Base-by-base conservation (phyloP, 1,284 basidiomycete species). In the Vanrija sp. region DNA sequence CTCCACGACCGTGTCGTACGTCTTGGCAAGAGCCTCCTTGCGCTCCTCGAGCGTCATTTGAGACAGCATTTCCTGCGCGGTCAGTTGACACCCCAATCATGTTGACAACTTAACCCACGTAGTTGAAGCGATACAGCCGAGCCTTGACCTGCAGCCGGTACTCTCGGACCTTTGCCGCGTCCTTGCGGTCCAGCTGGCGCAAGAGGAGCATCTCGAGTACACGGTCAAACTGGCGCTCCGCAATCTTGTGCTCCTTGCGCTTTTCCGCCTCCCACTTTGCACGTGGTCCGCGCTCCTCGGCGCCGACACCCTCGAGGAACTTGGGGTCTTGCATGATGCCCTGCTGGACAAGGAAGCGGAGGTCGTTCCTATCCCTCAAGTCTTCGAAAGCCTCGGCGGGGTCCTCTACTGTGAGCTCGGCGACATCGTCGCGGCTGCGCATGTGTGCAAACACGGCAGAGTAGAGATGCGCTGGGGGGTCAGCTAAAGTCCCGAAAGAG, bases 331-430 rank as follows among this genome's bases (percentile, higher is more conserved):
- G 65, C 19, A 57, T 51, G 16, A 72, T 53, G 9, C 71, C 65
- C 28, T 67, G 55, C 39, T 68, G 60, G 28, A 72, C 65, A 16
- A 98, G 80, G 81, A 89, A 87, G 58, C 83, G 80, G 25, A 98
- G 81, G 73, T 98, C 96, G 67, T 89, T 89, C 48, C 89, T 86
- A 77, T 98, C 96, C 38, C 95, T 83, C 52, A 98, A 81, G 69
- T 96, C 91, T 57, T 75, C 73, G 49, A 74, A 75, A 10, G 72
- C 71, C 62, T 98, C 95, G 0, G 91, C 91, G 0, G 95, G 95
- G 72, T 98, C 95, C 78, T 98, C 95, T 19, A 98, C 89, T 0
- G 93, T 97, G 51, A 98, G 79, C 74, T 98, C 95, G 10, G 87
- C 85, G 34, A 97, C 85, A 43, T 83, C 79, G 0, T 85, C 78